Conservation (phyloP, 352 stramenopile genomes). For the Globisporangium uncinulatum region DNA sequence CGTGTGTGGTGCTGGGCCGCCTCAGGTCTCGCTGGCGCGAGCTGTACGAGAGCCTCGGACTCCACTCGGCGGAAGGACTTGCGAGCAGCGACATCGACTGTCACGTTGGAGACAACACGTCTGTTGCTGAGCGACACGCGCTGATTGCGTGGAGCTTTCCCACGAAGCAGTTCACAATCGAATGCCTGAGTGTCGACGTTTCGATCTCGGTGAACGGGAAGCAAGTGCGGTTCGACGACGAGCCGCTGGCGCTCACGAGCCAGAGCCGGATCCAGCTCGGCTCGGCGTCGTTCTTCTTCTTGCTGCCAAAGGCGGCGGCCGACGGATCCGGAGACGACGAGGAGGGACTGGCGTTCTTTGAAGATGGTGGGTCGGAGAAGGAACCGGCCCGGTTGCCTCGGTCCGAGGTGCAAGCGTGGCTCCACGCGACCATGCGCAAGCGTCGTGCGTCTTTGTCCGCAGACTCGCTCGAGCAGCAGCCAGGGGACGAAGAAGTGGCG, state of each 20-base stretch:
- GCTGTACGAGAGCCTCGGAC: conserved; percentile 52
- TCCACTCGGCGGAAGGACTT: conserved; percentile 41
- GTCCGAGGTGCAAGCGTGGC: conserved; percentile 26
- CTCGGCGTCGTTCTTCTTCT: conserved; percentile 63
- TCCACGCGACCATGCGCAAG: conserved; percentile 23
- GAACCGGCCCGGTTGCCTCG: conserved; percentile 8
- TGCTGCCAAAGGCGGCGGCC: conserved; percentile 42
- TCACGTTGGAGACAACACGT: conserved; percentile 62
- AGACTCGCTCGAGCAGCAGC: background rate
- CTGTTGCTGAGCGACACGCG: conserved; percentile 52
- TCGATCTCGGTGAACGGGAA: conserved; percentile 67
- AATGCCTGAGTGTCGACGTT: conserved; percentile 51
- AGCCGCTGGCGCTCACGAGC: conserved; percentile 38
- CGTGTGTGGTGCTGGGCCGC: conserved; percentile 58
- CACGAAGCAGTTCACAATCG: conserved; percentile 47
- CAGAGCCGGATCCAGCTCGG: conserved; percentile 64
- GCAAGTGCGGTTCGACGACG: conserved; percentile 38
- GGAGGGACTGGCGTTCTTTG: background rate
- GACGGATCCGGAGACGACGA: background rate
- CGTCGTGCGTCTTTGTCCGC: conserved; percentile 6
- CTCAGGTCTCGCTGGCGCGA: conserved; percentile 42
- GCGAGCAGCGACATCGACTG: conserved; percentile 51
- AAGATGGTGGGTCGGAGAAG: conserved; percentile 3
- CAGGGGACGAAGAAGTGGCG: background rate
- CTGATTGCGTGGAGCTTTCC: conserved; percentile 60